A percentile compares a stretch with the other conserved stretches of the same genome.
These are phyloP conservation scores for Magnaporthales sp. DNA, from an alignment of 2,329 filamentous ascomycete genomes.

Conservation along the genomic window DNA sequence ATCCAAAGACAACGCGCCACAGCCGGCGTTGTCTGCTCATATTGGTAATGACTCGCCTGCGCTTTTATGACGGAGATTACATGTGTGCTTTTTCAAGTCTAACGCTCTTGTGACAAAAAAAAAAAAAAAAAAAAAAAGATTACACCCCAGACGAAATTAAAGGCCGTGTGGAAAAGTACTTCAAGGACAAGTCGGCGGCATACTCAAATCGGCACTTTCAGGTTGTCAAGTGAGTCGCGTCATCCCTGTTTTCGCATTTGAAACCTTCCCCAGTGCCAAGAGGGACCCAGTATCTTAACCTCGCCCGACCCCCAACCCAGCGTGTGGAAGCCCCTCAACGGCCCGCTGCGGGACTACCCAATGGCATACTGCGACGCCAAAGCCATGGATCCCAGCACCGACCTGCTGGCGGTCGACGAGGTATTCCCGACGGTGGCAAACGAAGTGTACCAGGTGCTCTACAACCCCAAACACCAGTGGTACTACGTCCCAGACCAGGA, in stretches of 20 bases:
- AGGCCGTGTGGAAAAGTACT: neutral
- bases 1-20: constrained; percentile 7
- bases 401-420: constrained; percentile 12
- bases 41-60: constrained; percentile 8
- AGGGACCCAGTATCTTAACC: too few species aligned
- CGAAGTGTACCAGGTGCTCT: constrained; percentile 12
- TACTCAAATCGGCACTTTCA: constrained; percentile 5
- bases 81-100: neutral
- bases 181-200: neutral
- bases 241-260: too few species aligned
- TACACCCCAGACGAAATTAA: neutral
- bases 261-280: too few species aligned
- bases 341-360: constrained; percentile 12
- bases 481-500: constrained; percentile 13
- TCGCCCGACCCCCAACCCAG: neutral
- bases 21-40: constrained; percentile 11
- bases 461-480: constrained; percentile 12
- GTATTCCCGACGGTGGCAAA: constrained; percentile 14
- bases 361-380: constrained; percentile 11
- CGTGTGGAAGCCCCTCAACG: constrained; percentile 13
- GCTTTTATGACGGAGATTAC: too few species aligned
- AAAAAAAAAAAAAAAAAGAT: too few species aligned
- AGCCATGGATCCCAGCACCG: constrained; percentile 9
- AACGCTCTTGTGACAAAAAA: too few species aligned
- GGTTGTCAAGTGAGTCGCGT: constrained; percentile 9